Conservation (phyloP, 164 flowering plant genomes). For the Saururus chinensis region DNA sequence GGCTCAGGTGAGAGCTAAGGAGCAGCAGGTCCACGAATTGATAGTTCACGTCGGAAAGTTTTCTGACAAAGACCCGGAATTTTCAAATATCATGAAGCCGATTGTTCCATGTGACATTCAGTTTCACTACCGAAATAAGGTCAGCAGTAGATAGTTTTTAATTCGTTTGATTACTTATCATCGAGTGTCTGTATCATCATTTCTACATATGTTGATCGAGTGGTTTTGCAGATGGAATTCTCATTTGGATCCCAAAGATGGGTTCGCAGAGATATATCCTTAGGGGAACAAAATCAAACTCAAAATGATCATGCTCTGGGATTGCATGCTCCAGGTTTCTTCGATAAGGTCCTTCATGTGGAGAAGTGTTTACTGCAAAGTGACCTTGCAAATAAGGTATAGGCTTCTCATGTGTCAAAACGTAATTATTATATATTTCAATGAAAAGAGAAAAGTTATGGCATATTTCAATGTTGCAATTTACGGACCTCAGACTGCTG, state of each 20-base stretch:
- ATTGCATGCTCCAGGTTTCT: constrained; percentile 94
- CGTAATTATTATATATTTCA: too few species aligned
- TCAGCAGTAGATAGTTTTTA: constrained; percentile 13
- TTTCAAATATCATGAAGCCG: constrained; percentile 50
- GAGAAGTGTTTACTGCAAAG: constrained; percentile 86
- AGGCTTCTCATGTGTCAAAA: constrained; percentile 4
- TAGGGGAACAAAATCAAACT: constrained; percentile 24
- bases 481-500: too few species aligned
- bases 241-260: constrained; percentile 75
- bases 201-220: neutral
- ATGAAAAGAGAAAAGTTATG: too few species aligned
- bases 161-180: neutral
- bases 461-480: too few species aligned
- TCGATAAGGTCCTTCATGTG: constrained; percentile 79
- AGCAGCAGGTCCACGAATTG: constrained; percentile 76
- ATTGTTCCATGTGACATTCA: constrained; percentile 87
- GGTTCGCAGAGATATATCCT: constrained; percentile 43
- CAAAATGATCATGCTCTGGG: constrained; percentile 53
- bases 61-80: constrained; percentile 37
- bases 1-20: constrained; percentile 84
- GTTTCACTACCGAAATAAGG: constrained; percentile 93
- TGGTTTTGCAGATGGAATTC: constrained; percentile 81
- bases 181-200: neutral
- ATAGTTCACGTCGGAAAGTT: constrained; percentile 71
- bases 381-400: constrained; percentile 75